Evolutionary conservation across 371 early-diverging fungal genomes (phyloP).

Genomic region (Mucor ambiguus): DNA sequence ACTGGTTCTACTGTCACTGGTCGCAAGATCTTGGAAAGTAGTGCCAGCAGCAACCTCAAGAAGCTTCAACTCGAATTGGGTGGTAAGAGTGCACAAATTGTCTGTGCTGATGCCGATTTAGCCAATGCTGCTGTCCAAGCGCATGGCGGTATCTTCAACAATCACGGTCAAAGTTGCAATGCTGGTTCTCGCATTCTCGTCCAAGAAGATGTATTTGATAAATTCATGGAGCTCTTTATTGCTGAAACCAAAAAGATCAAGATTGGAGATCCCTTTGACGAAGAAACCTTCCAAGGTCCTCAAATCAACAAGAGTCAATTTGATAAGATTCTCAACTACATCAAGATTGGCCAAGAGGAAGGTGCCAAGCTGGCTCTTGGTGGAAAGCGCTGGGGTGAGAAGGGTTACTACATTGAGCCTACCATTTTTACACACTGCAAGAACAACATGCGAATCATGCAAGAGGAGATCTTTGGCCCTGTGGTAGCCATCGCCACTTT

Average conservation of each 20-base stretch:
- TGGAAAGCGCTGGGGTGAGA: conserved; percentile 66
- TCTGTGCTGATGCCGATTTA: conserved; percentile 84
- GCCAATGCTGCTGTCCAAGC: conserved; percentile 76
- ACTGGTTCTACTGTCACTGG: conserved; percentile 65
- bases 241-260: conserved; percentile 57
- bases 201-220: conserved; percentile 76
- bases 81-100: conserved; percentile 88
- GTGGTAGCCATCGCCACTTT: conserved; percentile 82
- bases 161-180: conserved; percentile 89
- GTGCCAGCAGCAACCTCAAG: conserved; percentile 70
- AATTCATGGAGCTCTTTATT: conserved; percentile 70
- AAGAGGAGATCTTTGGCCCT: conserved; percentile 94
- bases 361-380: conserved; percentile 68
- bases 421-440: conserved; percentile 75
- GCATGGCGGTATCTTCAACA: conserved; percentile 73
- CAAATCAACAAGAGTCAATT: conserved; percentile 79
- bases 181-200: conserved; percentile 86
- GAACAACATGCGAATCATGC: conserved; percentile 68
- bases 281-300: conserved; percentile 70
- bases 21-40: conserved; percentile 52
- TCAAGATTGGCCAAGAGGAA: conserved; percentile 59
- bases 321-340: conserved; percentile 68
- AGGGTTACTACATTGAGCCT: conserved; percentile 82
- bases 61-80: conserved; percentile 86
- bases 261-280: conserved; percentile 64